Conservation (phyloP, 2,329 filamentous ascomycete genomes). For the Anthostomella pinea region DNA sequence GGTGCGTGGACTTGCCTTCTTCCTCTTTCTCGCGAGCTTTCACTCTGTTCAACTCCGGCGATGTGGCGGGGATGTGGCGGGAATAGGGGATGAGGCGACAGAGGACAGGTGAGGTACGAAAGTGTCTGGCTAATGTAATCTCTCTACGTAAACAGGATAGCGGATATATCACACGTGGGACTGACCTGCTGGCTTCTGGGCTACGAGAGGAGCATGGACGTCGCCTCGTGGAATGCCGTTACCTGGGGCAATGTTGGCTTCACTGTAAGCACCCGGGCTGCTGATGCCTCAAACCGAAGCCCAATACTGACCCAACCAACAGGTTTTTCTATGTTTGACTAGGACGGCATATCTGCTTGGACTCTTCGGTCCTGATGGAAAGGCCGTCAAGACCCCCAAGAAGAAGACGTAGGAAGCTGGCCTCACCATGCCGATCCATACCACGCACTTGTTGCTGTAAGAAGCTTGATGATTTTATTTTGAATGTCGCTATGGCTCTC, state of each 20-base stretch:
- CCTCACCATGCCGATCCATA: constrained; percentile 2
- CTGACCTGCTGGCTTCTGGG: constrained; percentile 60
- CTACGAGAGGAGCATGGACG: constrained; percentile 48
- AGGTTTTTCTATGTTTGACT: constrained; percentile 32
- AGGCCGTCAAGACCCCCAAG: constrained; percentile 10
- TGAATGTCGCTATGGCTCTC: too few relatives aligned
- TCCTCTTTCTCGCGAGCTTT: neutral
- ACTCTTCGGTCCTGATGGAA: constrained; percentile 27
- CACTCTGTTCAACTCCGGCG: too few relatives aligned
- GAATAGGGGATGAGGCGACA: too few relatives aligned
- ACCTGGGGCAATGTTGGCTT: constrained; percentile 71
- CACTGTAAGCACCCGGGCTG: constrained; percentile 46
- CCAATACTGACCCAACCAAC: neutral
- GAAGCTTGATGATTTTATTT: too few relatives aligned
- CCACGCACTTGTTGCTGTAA: too few relatives aligned
- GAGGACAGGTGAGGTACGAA: too few relatives aligned
- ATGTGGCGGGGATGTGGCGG: too few relatives aligned
- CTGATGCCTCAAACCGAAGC: neutral
- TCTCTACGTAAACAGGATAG: constrained; percentile 42
- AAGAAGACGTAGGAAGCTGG: constrained; percentile 18
- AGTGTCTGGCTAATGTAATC: too few relatives aligned
- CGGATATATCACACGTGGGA: constrained; percentile 66
- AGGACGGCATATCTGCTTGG: constrained; percentile 32
- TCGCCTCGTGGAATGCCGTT: constrained; percentile 63
- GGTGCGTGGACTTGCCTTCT: constrained; percentile 31